Evolutionary conservation across 345 rosid species (phyloP).

Genomic region (Combretum micranthum): DNA sequence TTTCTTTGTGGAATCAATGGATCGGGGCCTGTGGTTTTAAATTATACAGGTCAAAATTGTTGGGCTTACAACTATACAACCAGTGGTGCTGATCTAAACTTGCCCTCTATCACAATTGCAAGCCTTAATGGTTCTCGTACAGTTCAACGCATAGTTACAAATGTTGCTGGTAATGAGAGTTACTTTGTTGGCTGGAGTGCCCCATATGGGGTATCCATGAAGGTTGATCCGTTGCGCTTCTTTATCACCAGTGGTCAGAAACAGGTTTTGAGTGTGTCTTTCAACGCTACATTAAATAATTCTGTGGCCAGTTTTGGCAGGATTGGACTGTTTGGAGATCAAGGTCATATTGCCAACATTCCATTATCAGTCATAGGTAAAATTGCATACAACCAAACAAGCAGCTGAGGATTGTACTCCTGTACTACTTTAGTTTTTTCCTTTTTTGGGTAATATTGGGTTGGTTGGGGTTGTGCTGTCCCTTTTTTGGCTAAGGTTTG

Average conservation of each 20-base stretch:
- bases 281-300: conserved; percentile 45
- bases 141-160: conserved; percentile 46
- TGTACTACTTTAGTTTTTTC: background rate
- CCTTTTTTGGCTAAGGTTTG: conserved; percentile 2
- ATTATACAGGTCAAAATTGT: conserved; percentile 70
- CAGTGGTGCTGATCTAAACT: conserved; percentile 58
- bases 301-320: conserved; percentile 56
- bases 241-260: conserved; percentile 43
- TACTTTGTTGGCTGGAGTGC: conserved; percentile 70
- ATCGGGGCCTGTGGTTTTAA: conserved; percentile 58
- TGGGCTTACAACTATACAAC: conserved; percentile 32
- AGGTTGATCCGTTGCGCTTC: conserved; percentile 65
- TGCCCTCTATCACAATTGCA: conserved; percentile 76
- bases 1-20: conserved; percentile 87
- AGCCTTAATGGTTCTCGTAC: conserved; percentile 40
- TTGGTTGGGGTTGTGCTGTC: background rate
- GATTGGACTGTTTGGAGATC: conserved; percentile 57
- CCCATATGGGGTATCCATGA: conserved; percentile 53
- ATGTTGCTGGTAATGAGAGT: conserved; percentile 61
- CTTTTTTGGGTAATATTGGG: background rate
- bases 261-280: conserved; percentile 42
- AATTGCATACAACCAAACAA: conserved; percentile 19
- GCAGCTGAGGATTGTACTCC: conserved; percentile 12
- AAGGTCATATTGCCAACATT: conserved; percentile 61
- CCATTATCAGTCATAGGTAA: conserved; percentile 58